Evolutionary conservation across 345 rosid genomes (phyloP).

Genomic region (Rhodamnia argentea): DNA sequence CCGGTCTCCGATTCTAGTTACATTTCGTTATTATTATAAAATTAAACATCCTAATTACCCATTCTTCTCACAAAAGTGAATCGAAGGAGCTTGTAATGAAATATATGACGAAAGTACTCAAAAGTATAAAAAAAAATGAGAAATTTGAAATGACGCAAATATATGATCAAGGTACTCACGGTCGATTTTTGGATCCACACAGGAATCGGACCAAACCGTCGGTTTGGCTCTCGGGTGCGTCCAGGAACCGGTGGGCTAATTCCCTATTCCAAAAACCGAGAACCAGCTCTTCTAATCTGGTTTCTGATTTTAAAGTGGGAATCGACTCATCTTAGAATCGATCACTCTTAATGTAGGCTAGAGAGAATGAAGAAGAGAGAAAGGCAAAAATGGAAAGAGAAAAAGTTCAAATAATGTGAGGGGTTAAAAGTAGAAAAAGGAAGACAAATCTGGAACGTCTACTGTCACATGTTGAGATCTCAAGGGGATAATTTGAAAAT

Average conservation of each 20-base stretch:
- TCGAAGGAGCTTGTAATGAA: neutral
- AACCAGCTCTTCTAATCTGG: no score
- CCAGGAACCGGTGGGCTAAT: neutral
- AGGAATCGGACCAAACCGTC: no score
- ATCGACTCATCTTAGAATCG: no score
- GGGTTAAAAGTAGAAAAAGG: neutral
- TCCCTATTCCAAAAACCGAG: neutral
- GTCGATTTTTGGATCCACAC: no score
- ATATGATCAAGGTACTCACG: neutral
- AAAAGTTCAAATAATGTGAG: neutral
- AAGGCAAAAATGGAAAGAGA: neutral
- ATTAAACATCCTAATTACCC: no score
- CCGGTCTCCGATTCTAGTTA: no score
- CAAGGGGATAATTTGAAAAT: neutral
- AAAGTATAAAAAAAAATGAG: neutral
- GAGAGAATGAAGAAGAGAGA: neutral
- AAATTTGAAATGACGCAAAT: neutral
- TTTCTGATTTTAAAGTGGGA: neutral
- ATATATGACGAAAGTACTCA: neutral
- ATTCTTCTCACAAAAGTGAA: no score
- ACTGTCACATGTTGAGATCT: no score
- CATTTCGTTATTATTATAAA: no score
- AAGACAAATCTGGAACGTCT: neutral
- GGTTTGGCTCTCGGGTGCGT: fast-evolving
- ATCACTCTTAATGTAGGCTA: no score